A percentile compares a stretch with the other conserved stretches of the same genome.
Evolutionary conservation across 352 stramenopile species (phyloP).

Genomic region (Phytophthora pistaciae): DNA sequence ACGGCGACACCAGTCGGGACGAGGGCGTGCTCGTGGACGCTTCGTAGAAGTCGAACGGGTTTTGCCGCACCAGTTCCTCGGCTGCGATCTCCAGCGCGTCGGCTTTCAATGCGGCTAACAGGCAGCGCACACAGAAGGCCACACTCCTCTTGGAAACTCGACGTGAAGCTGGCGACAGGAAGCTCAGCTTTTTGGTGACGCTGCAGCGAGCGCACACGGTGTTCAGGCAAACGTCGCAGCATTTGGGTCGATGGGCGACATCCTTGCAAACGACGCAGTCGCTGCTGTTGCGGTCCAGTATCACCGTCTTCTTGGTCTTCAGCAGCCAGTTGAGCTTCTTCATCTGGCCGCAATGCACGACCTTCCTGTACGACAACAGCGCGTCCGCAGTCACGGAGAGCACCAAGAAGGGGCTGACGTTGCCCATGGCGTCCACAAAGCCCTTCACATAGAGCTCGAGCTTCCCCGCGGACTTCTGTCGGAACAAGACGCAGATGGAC

Average conservation of each 20-base stretch:
- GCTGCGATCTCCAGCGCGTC: conserved; percentile 37
- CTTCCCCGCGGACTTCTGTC: conserved; percentile 40
- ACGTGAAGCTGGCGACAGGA: conserved; percentile 21
- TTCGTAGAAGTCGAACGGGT: conserved; percentile 33
- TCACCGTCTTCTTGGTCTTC: conserved; percentile 28
- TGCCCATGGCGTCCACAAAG: conserved; percentile 40
- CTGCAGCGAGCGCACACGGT: conserved; percentile 33
- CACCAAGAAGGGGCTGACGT: conserved; percentile 25
- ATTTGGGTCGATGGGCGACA: conserved; percentile 7
- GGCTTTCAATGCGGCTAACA: conserved; percentile 20
- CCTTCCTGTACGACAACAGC: conserved; percentile 34
- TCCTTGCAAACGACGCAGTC: conserved; percentile 32
- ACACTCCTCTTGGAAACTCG: conserved; percentile 30
- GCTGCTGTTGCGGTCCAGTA: conserved; percentile 18
- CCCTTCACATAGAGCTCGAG: conserved; percentile 51
- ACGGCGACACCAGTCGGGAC: conserved; percentile 28
- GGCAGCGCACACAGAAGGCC: conserved; percentile 40
- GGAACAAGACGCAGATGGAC: conserved; percentile 53
- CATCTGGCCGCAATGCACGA: conserved; percentile 43
- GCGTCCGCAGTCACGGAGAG: conserved; percentile 28
- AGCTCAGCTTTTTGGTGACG: conserved; percentile 37
- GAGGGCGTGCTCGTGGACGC: conserved; percentile 18
- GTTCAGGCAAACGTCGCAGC: conserved; percentile 31
- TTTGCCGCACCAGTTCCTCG: conserved; percentile 30
- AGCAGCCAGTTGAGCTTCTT: conserved; percentile 49